Evolutionary conservation across 768 basidiomycete genomes (phyloP), one percentile per base, ranked within the genome.

Genomic region (Sporobolomyces phaffii): DNA sequence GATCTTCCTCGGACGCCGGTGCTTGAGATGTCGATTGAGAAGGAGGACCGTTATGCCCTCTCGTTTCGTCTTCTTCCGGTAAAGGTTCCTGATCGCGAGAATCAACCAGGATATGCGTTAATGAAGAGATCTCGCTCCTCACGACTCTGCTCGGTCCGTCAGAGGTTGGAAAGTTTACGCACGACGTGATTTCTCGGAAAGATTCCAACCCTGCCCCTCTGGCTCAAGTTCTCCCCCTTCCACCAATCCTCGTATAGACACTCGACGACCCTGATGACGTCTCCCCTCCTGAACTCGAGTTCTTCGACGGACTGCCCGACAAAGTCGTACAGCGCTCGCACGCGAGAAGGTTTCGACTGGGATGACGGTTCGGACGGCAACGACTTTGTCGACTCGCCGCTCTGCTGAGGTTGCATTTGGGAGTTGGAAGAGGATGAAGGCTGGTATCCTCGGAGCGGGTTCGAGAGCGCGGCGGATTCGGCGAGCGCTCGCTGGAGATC

Each of bases 181-280:
- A 90, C 90, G 73, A 97, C 91, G 79, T 97, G 96, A 77, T 94
- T 96, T 24, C 94, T 90, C 0, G 94, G 94, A 78, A 98, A 97
- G 51, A 98, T 98, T 48, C 91, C 91, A 4, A 91, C 91, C 64
- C 89, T 80, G 0, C 90, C 92, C 74, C 86, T 13, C 88, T 49
- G 93, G 77, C 72, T 96, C 49, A 48, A 28, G 33, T 48, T 57
- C 47, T 61, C 91, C 1, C 94, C 94, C 28, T 90, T 80, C 91
- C 92, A 97, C 94, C 94, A 98, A 76, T 96, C 91, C 73, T 90
- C 88, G 78, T 94, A 94, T 28, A 87, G 88, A 29, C 91, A 84
- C 76, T 96, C 91, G 28, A 97, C 86, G 18, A 98, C 93, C 74
- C 91, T 91, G 80, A 97, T 91, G 50, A 94, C 81, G 70, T 96